A percentile compares a stretch with the other conserved stretches of the same genome.
phyloP scores from a whole-genome alignment of 768 basidiomycete genomes.

The Boletus vermiculosoides region DNA sequence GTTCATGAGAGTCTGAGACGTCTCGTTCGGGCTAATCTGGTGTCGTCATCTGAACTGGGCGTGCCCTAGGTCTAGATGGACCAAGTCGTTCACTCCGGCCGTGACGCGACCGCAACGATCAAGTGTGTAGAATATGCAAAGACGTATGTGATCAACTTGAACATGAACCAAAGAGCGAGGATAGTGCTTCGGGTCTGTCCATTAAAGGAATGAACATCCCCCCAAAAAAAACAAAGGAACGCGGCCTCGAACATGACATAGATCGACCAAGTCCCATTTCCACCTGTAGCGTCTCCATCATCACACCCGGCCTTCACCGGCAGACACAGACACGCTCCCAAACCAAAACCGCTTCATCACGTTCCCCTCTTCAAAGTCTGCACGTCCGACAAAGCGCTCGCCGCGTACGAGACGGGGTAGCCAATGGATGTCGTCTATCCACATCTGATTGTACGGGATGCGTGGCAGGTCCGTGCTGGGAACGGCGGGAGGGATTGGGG shows the following conservation, averaged over 20 bases:
- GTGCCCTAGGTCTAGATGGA: neutral
- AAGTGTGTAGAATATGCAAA: neutral
- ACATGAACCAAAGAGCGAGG: neutral
- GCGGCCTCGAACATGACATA: neutral
- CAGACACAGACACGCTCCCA: conserved; percentile 34
- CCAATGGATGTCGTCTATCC: conserved; percentile 68
- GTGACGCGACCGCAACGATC: neutral
- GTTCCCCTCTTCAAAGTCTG: conserved; percentile 74
- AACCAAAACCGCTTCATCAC: conserved; percentile 74
- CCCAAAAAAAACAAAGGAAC: no score
- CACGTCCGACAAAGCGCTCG: conserved; percentile 45
- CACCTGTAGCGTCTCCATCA: neutral
- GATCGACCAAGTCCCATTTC: neutral
- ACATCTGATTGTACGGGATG: conserved; percentile 61
- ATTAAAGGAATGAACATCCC: no score
- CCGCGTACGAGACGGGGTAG: conserved; percentile 55
- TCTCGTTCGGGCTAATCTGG: neutral
- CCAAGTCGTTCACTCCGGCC: neutral
- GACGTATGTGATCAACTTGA: neutral
- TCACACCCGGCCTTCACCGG: neutral
- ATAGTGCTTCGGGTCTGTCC: neutral
- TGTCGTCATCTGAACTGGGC: neutral
- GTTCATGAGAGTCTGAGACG: no score
- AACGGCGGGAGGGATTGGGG: neutral
- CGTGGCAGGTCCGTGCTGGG: conserved; percentile 21